These are phyloP conservation scores for Fistulinella cinereoalba DNA, from an alignment of 1,284 basidiomycete genomes.

Conservation along the genomic window DNA sequence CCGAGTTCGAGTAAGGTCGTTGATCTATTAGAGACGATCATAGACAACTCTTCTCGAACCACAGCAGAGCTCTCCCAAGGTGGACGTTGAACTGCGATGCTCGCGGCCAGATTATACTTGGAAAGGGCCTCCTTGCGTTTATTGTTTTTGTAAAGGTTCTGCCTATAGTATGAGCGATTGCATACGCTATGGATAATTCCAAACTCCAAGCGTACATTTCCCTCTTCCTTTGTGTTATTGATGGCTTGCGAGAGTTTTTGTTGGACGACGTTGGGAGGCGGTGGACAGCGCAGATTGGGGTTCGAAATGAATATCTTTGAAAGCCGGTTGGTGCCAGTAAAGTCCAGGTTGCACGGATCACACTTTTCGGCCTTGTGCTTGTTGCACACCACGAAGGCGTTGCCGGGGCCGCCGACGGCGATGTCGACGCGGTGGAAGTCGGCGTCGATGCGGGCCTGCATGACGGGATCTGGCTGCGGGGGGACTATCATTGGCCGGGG, in stretches of 20 bases:
- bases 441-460: constrained; percentile 73
- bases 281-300: constrained; percentile 75
- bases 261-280: constrained; percentile 74
- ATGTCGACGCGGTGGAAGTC: constrained; percentile 64
- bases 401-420: constrained; percentile 51
- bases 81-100: constrained; percentile 79
- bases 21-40: constrained; percentile 88
- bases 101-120: constrained; percentile 82
- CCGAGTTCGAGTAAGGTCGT: constrained; percentile 79
- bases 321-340: constrained; percentile 66
- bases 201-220: constrained; percentile 60
- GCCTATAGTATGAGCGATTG: constrained; percentile 12
- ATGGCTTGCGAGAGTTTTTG: constrained; percentile 74
- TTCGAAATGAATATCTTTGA: constrained; percentile 67
- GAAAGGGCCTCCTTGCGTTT: constrained; percentile 75
- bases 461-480: constrained; percentile 59
- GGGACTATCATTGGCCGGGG: constrained; percentile 35
- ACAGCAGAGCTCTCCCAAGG: constrained; percentile 86
- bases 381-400: constrained; percentile 53
- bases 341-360: constrained; percentile 68
- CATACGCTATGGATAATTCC: not conserved
- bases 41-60: constrained; percentile 86
- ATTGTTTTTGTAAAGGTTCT: constrained; percentile 77
- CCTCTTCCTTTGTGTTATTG: constrained; percentile 81
- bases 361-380: constrained; percentile 70